Percentiles rank a stretch among this genome's conserved stretches.
Conservation (phyloP, 768 basidiomycete genomes). For the Goffeauzyma gilvescens region DNA sequence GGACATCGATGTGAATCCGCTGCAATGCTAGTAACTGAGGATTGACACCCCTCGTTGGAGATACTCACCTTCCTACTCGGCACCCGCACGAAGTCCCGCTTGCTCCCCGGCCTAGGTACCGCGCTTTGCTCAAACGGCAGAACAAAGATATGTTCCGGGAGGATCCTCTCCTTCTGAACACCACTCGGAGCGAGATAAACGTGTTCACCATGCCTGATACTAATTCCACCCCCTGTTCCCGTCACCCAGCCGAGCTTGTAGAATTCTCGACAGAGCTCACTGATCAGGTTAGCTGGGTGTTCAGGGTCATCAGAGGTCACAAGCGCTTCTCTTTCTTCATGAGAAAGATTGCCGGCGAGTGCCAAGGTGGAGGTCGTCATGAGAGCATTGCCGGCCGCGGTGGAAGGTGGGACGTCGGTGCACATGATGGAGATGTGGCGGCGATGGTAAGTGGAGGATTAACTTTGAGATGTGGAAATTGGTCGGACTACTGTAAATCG, state of each 20-base stretch:
- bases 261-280: conserved; percentile 63
- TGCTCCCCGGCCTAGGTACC: conserved; percentile 43
- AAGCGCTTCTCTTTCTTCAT: conserved; percentile 20
- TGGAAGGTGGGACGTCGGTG: too few species aligned
- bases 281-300: conserved; percentile 80
- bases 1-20: background rate
- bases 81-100: conserved; percentile 58
- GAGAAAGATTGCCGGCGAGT: too few species aligned
- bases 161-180: conserved; percentile 76
- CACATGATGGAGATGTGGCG: too few species aligned
- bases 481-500: too few species aligned
- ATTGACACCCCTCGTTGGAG: background rate
- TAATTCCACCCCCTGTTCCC: conserved; percentile 56
- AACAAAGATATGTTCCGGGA: conserved; percentile 68
- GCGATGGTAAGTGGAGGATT: too few species aligned
- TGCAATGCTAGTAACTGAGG: background rate
- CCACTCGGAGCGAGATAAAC: conserved; percentile 71
- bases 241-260: conserved; percentile 82
- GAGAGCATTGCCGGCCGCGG: too few species aligned
- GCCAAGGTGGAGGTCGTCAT: too few species aligned
- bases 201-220: conserved; percentile 48
- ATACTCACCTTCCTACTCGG: conserved; percentile 39
- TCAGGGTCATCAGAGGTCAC: conserved; percentile 27
- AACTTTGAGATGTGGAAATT: too few species aligned
- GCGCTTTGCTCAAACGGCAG: conserved; percentile 52